Base-by-base conservation (phyloP, 2,329 filamentous ascomycete genomes). In the Alternaria solani region DNA sequence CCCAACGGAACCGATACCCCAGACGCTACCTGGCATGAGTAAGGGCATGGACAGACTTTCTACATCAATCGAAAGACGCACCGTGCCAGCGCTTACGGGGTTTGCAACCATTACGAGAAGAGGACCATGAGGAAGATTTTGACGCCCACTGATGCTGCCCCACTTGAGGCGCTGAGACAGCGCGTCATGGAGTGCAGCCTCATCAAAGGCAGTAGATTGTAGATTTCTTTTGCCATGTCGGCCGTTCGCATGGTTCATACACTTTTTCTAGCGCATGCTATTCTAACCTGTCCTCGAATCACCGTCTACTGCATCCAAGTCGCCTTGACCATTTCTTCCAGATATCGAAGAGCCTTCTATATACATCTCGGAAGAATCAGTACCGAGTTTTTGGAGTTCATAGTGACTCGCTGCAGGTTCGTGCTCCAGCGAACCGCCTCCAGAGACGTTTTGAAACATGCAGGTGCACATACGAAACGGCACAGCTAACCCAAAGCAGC, bases 391-490 rank as follows among this genome's bases (percentile, higher is more conserved):
- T 43, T 48, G 32, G 38, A 32, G 44, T 54, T 57, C 28, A 44
- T 39, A 28, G 55, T 57, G 54, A 61, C 47, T 65, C 55, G 48
- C 34, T 52, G 51, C 61, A 64, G 59, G 56, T 59, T 56, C 38
- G 18, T 16, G 30, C 57, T 59, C 61, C 54, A 58, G 61, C 51
- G 59, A 68, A 52, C 46, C 62, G 64, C 67, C 59, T 30, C 39
- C 9, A 18, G 30, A 43, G n/a, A 36, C 23, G 57, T 66, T 69
- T 69, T 72, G 69, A 72, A 71, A 72, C 68, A 64, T 18, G 42
- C 59, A 26, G 39, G 43, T 58, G 67, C 65, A 65, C 67, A 59
- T 57, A 28, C 59, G 56, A 59, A 46, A 57, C 55, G 30, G 48
- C 32, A 42, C 56, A 58, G 51, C 69, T 68, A 68, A 62, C 63